These are phyloP conservation scores for Rhizopus sp. DNA, from an alignment of 371 early-diverging fungal species.

Conservation along the genomic window DNA sequence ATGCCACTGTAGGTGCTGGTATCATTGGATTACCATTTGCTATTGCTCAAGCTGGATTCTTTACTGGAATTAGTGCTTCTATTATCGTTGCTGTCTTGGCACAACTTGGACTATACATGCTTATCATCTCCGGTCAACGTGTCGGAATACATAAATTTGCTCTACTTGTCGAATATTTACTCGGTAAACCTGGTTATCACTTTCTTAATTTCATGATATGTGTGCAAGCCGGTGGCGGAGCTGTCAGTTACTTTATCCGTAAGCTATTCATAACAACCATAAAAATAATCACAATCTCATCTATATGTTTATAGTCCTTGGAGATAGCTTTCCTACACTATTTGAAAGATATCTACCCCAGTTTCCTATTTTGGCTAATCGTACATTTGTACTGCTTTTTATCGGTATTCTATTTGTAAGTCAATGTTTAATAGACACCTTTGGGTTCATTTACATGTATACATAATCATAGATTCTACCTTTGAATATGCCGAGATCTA, in stretches of 20 bases:
- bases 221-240: conserved; percentile 50
- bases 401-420: conserved; percentile 45
- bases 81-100: conserved; percentile 51
- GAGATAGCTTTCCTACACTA: conserved; percentile 60
- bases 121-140: conserved; percentile 55
- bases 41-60: conserved; percentile 54
- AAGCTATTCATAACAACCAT: conserved; percentile 9
- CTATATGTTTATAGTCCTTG: conserved; percentile 37
- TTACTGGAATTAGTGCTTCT: conserved; percentile 50
- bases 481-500: conserved; percentile 53
- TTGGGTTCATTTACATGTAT: not conserved
- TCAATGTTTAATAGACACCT: not conserved
- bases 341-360: conserved; percentile 43
- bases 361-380: conserved; percentile 31
- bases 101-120: conserved; percentile 54
- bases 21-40: conserved; percentile 54
- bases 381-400: conserved; percentile 44
- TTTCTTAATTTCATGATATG: conserved; percentile 55
- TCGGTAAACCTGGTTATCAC: conserved; percentile 55
- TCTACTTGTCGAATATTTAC: conserved; percentile 51
- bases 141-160: conserved; percentile 56
- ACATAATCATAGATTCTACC: conserved; percentile 44
- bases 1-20: conserved; percentile 65
- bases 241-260: conserved; percentile 56
- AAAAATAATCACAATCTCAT: not conserved